Evolutionary conservation across 2,329 filamentous ascomycete genomes (phyloP).

Genomic region (Clarireedia homoeocarpa): DNA sequence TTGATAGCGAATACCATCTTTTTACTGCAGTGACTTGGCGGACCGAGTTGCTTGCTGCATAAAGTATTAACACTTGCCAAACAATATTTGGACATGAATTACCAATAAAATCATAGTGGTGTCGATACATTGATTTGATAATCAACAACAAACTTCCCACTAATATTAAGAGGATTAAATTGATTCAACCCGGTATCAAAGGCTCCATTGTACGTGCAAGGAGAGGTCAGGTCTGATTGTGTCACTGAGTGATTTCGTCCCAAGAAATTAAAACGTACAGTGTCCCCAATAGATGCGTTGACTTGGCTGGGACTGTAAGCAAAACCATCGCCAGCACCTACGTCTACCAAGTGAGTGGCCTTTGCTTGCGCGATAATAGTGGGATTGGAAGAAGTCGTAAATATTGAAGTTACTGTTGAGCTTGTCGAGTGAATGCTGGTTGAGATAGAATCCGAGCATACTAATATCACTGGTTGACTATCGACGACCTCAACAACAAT

Average conservation of each 20-base stretch:
- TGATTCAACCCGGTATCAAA: constrained; percentile 59
- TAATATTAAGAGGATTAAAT: constrained; percentile 53
- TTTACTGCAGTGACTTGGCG: constrained; percentile 15
- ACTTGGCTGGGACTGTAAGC: constrained; percentile 45
- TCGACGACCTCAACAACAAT: not conserved
- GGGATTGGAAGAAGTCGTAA: not conserved
- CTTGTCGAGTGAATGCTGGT: not conserved
- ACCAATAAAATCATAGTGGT: constrained; percentile 23
- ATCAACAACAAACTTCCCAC: constrained; percentile 10
- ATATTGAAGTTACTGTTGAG: not conserved
- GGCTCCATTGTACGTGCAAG: constrained; percentile 53
- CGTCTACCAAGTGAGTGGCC: not conserved
- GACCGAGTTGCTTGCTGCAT: constrained; percentile 3
- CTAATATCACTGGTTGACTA: not conserved
- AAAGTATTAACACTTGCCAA: not conserved
- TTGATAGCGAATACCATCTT: constrained; percentile 26
- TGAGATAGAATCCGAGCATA: not conserved
- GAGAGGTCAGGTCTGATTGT: constrained; percentile 56
- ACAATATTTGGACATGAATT: constrained; percentile 11
- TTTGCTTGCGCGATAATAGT: not conserved
- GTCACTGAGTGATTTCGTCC: constrained; percentile 64
- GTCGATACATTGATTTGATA: constrained; percentile 14
- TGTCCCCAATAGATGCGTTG: constrained; percentile 53
- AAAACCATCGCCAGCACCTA: not conserved
- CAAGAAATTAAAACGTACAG: constrained; percentile 62